Percentiles rank a stretch among this genome's conserved stretches.
Conservation (phyloP, 257 asterid species). For the Nicotiana tomentosiformis region DNA sequence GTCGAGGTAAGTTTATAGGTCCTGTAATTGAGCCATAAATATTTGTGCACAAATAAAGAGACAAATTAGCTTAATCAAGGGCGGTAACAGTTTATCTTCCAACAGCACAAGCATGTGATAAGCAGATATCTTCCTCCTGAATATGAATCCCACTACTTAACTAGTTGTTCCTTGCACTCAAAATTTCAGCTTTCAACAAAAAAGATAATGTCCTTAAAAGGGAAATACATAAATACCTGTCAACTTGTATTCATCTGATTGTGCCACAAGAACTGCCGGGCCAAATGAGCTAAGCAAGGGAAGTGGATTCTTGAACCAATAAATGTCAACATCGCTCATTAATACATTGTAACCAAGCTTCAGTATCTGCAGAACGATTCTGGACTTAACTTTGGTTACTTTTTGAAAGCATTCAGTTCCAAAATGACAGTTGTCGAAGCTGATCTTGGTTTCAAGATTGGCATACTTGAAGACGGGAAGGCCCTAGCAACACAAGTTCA, state of each 20-base stretch:
- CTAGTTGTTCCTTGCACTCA: background rate
- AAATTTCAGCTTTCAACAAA: background rate
- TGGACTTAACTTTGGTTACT: slow-evolving; percentile 92
- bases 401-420: slow-evolving; percentile 88
- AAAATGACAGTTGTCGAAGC: slow-evolving; percentile 90
- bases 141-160: background rate
- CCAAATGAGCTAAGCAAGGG: slow-evolving; percentile 68
- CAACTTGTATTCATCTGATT: slow-evolving; percentile 74
- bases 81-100: background rate
- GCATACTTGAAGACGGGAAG: slow-evolving; percentile 67
- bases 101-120: background rate
- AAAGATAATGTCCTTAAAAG: background rate
- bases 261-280: slow-evolving; percentile 70
- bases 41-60: background rate
- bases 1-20: slow-evolving; percentile 88
- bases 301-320: slow-evolving; percentile 65
- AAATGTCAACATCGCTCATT: slow-evolving; percentile 46
- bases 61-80: background rate
- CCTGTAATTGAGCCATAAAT: slow-evolving; percentile 39
- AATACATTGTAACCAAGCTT: slow-evolving; percentile 65
- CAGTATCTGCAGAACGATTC: slow-evolving; percentile 71
- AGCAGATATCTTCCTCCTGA: slow-evolving; percentile 6
- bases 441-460: slow-evolving; percentile 55
- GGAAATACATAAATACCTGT: slow-evolving; percentile 40
- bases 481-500: slow-evolving; percentile 48